Conservation (phyloP, 2,329 filamentous ascomycete species). For the Fusarium sp. region DNA sequence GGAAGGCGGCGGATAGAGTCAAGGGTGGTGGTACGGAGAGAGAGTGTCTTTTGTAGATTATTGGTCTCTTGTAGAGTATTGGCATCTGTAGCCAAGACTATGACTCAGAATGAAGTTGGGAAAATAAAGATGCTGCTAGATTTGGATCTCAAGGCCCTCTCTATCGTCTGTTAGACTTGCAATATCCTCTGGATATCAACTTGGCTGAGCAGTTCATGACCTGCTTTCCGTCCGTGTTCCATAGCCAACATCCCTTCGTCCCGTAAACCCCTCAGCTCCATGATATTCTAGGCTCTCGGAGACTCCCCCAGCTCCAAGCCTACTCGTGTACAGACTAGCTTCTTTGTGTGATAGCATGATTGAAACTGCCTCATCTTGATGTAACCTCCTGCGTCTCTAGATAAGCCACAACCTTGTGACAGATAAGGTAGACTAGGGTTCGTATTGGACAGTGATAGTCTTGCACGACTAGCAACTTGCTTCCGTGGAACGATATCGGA, state of each 20-base stretch:
- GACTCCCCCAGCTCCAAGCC: not conserved
- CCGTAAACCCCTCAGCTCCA: too few species aligned
- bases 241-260: too few species aligned
- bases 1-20: conserved; percentile 41
- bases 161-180: too few species aligned
- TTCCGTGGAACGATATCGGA: not conserved
- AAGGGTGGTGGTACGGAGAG: conserved; percentile 29
- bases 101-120: too few species aligned
- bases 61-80: too few species aligned
- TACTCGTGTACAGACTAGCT: not conserved
- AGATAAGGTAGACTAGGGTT: conserved; percentile 32
- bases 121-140: too few species aligned
- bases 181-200: too few species aligned
- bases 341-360: not conserved
- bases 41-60: not conserved
- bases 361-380: not conserved
- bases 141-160: too few species aligned
- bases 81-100: not conserved
- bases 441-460: not conserved
- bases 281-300: not conserved
- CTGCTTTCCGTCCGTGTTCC: too few species aligned
- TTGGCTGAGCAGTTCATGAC: too few species aligned
- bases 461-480: not conserved
- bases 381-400: conserved; percentile 11
- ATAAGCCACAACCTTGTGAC: conserved; percentile 11